Base-by-base conservation (phyloP, 148 eudicot species). In the Chenopodium berlandieri region DNA sequence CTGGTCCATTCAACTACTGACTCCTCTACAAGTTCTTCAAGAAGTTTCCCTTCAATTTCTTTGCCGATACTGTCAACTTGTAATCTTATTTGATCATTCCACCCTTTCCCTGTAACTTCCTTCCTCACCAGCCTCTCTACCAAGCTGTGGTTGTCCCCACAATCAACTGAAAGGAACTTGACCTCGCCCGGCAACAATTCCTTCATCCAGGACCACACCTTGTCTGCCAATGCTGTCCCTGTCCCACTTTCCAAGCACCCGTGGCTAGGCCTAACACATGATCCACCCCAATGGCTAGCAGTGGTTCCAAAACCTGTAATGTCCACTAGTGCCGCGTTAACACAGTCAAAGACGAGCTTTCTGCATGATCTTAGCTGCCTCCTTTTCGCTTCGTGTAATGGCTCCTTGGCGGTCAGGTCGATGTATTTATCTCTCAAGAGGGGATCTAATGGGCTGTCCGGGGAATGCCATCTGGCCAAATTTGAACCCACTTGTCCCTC, bases 321-420 rank as follows among this genome's bases (percentile, higher is more conserved):
- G 34, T 92, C 92, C 34, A 87, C 69, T 14, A 96, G 82, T 8
- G 88, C 90, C 48, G 86, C 86, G 69, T 96, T 96, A 13, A 94
- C 98, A 78, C 92, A 90, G 86, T 96, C 99, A 50, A 96, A 96
- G 23, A 96, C 90, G 0, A 96, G 97, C 77, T 91, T 90, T 62
- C 86, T 78, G 31, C 79, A 90, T 25, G 98, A 89, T 77, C 94
- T 88, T 62, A 88, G 79, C 68, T 87, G 90, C 86, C 93, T 89
- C 40, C 87, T 89, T 83, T 81, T 92, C 1, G 91, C 92, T 82
- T 91, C 94, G 19, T 88, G 88, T 12, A 84, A 66, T 11, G 80
- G 90, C 62, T 90, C 93, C 78, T 87, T 90, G 64, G 84, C 81
- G 0, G 85, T 83, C 25, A 86, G 63, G 81, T 90, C 91, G 1